Percentiles rank a stretch among this genome's conserved stretches.
Conservation (phyloP, 1,284 basidiomycete genomes). For the Sanghuangporus sanghuang region DNA sequence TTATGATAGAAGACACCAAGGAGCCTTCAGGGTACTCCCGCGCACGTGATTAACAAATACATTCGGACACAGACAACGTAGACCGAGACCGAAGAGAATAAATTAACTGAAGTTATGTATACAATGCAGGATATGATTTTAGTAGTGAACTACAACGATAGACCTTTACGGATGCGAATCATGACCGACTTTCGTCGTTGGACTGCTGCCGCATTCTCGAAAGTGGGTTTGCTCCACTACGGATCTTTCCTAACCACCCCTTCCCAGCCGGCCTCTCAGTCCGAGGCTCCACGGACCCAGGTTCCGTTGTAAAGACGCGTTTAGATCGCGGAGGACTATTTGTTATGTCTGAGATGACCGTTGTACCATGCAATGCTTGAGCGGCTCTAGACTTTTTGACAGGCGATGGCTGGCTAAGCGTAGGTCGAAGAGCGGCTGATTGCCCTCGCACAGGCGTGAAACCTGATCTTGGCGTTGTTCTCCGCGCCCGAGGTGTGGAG, state of each 20-base stretch:
- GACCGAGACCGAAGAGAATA: neutral
- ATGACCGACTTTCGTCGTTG: neutral
- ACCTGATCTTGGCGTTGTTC: conserved; percentile 52
- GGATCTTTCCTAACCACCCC: conserved; percentile 32
- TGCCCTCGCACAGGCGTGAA: conserved; percentile 61
- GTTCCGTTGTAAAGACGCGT: conserved; percentile 25
- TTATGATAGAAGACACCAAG: neutral
- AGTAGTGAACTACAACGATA: conserved; percentile 5
- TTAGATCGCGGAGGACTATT: conserved; percentile 43
- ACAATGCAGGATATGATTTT: neutral
- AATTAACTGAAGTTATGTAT: conserved; percentile 6
- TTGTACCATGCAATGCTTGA: conserved; percentile 26
- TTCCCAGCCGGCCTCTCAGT: conserved; percentile 23
- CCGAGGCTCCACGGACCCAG: conserved; percentile 23
- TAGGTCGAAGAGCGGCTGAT: conserved; percentile 34
- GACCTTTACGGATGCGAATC: neutral
- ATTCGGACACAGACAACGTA: no score
- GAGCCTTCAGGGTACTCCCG: neutral
- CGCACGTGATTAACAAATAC: neutral
- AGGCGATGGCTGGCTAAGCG: conserved; percentile 38
- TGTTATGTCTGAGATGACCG: conserved; percentile 57
- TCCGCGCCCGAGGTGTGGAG: conserved; percentile 51
- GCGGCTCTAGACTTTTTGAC: conserved; percentile 31
- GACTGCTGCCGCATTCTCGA: conserved; percentile 5
- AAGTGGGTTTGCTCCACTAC: conserved; percentile 19